A percentile compares a stretch with the other conserved stretches of the same genome.
phyloP scores from a whole-genome alignment of 805 yeast species.

The Kazachstania viticola region DNA sequence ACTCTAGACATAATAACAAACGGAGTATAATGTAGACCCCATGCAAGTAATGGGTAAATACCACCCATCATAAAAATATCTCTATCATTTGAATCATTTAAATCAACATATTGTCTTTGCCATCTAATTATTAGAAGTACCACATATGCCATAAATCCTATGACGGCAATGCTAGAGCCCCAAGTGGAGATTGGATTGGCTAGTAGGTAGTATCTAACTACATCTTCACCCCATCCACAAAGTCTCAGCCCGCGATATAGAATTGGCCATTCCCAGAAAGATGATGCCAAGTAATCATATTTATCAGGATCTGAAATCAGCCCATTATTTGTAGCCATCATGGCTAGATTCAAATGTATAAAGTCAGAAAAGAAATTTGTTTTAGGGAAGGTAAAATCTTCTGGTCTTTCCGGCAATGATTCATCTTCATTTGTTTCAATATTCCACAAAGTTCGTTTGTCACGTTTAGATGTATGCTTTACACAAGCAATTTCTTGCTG shows the following conservation, averaged over 20 bases:
- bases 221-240: slow-evolving; percentile 63
- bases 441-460: slow-evolving; percentile 86
- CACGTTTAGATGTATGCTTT: slow-evolving; percentile 54
- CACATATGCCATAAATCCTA: slow-evolving; percentile 40
- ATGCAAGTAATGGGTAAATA: slow-evolving; percentile 66
- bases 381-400: slow-evolving; percentile 41
- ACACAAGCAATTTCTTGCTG: slow-evolving; percentile 71
- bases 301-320: slow-evolving; percentile 69
- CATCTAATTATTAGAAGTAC: slow-evolving; percentile 51
- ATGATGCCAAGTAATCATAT: slow-evolving; percentile 57
- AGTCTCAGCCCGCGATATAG: slow-evolving; percentile 64
- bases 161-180: slow-evolving; percentile 54
- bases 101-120: slow-evolving; percentile 70
- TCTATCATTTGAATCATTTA: slow-evolving; percentile 35
- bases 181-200: slow-evolving; percentile 76
- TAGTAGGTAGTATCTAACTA: slow-evolving; percentile 52
- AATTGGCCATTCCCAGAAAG: slow-evolving; percentile 87
- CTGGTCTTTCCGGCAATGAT: slow-evolving; percentile 43
- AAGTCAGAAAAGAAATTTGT: slow-evolving; percentile 72
- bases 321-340: slow-evolving; percentile 92
- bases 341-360: slow-evolving; percentile 63
- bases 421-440: slow-evolving; percentile 59
- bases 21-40: slow-evolving; percentile 70
- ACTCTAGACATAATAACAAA: slow-evolving; percentile 77
- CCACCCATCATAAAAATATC: slow-evolving; percentile 58